phyloP scores from a whole-genome alignment of 495 filamentous ascomycete genomes.

The Aspergillus asperescens region DNA sequence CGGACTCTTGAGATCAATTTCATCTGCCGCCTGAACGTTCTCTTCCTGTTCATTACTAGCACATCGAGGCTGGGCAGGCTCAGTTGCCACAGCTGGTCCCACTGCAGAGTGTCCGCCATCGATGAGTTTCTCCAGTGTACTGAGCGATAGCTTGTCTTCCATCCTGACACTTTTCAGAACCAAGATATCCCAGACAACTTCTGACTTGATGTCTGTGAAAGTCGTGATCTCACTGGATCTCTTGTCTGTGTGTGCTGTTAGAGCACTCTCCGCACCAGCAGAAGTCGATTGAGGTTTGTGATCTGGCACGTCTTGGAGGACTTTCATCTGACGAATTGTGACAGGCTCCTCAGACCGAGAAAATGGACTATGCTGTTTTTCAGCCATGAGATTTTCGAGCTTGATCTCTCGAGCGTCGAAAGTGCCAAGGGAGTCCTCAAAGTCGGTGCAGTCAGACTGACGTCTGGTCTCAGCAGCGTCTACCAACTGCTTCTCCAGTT shows the following conservation, averaged over 20 bases:
- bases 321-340: neutral
- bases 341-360: neutral
- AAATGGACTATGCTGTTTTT: neutral
- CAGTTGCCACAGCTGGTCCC: neutral
- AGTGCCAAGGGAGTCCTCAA: neutral
- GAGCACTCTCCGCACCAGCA: neutral
- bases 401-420: neutral
- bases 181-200: too few relatives aligned
- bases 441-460: neutral
- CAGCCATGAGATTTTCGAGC: neutral
- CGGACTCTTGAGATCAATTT: slow-evolving; percentile 16
- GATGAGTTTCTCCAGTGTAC: neutral
- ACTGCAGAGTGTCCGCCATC: neutral
- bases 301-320: neutral
- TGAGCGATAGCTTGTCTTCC: too few relatives aligned
- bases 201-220: too few relatives aligned
- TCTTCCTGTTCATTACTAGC: slow-evolving; percentile 4
- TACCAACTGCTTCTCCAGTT: slow-evolving; percentile 5
- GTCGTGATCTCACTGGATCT: too few relatives aligned
- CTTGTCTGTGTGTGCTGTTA: too few relatives aligned
- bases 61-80: neutral
- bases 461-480: neutral
- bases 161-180: too few relatives aligned
- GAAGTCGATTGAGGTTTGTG: neutral
- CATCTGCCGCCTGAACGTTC: slow-evolving; percentile 11